phyloP scores from a whole-genome alignment of 371 early-diverging fungal species.

The Apophysomyces trapeziformis region DNA sequence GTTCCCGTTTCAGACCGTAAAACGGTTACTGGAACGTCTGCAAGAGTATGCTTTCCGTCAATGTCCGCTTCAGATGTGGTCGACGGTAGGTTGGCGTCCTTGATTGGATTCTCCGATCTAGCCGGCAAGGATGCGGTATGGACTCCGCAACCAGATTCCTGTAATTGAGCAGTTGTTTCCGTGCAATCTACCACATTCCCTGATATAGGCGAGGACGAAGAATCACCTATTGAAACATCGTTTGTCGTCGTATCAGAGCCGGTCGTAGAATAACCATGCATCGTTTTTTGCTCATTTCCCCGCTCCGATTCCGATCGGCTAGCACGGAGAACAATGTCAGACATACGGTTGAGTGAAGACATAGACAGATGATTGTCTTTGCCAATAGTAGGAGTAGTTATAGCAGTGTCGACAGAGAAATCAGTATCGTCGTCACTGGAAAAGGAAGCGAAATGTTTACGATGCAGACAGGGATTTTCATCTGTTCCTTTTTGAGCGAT shows the following conservation, averaged over 20 bases:
- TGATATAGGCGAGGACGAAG: too few relatives aligned
- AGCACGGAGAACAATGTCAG: conserved; percentile 17
- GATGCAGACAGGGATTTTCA: background rate
- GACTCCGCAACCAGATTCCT: too few relatives aligned
- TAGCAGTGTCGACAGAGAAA: conserved; percentile 36
- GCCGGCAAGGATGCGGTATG: too few relatives aligned
- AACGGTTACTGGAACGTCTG: too few relatives aligned
- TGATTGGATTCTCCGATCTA: too few relatives aligned
- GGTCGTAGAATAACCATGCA: background rate
- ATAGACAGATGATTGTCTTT: conserved; percentile 12
- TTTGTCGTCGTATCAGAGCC: background rate
- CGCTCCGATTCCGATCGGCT: background rate
- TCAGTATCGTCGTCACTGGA: conserved; percentile 26
- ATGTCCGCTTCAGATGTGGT: too few relatives aligned
- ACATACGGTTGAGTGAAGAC: conserved; percentile 2
- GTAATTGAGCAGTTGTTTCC: background rate
- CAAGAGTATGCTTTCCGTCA: too few relatives aligned
- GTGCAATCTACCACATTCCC: too few relatives aligned
- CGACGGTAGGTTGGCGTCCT: too few relatives aligned
- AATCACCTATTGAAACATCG: background rate
- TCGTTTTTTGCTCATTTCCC: background rate
- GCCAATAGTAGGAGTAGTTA: conserved; percentile 18
- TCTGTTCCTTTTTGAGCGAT: conserved; percentile 7
- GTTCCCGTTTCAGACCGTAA: too few relatives aligned
- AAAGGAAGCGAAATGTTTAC: conserved; percentile 6